Conservation (phyloP, 805 yeast genomes). For the Nakazawaea anatomiae region DNA sequence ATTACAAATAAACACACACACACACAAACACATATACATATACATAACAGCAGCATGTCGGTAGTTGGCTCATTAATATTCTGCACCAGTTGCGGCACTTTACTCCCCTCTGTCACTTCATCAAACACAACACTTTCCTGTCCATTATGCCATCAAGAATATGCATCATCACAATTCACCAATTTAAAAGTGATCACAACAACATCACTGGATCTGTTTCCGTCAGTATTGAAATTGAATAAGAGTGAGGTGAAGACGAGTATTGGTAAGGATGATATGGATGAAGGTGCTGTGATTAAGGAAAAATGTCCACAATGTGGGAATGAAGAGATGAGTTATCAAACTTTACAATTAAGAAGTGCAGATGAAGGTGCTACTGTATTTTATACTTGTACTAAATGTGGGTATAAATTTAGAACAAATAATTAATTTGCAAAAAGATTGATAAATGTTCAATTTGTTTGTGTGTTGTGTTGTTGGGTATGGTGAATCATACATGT, state of each 20-base stretch:
- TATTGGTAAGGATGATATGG: constrained; percentile 69
- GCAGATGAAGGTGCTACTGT: constrained; percentile 99
- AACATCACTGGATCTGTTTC: constrained; percentile 91
- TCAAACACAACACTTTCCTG: constrained; percentile 50
- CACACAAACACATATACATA: not conserved
- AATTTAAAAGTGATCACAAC: constrained; percentile 81
- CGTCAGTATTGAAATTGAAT: constrained; percentile 74
- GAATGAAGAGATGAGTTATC: constrained; percentile 96
- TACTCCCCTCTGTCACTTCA: constrained; percentile 56
- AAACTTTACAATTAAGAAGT: constrained; percentile 90
- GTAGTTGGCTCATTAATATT: constrained; percentile 93
- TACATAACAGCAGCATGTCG: constrained; percentile 50
- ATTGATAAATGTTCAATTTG: not conserved
- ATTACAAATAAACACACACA: not conserved
- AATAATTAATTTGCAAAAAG: constrained; percentile 57
- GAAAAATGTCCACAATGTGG: constrained; percentile 99
- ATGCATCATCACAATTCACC: constrained; percentile 48
- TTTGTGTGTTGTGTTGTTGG: not conserved
- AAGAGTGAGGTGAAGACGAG: constrained; percentile 87
- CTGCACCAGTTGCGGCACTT: constrained; percentile 88
- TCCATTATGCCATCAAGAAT: constrained; percentile 37
- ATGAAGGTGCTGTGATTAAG: constrained; percentile 94
- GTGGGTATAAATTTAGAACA: constrained; percentile 92
- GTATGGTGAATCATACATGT: not conserved
- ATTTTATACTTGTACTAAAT: constrained; percentile 89